These are phyloP conservation scores for Hemisphaericaspora lyxosophila DNA, from an alignment of 1,139 yeast genomes.

Conservation along the genomic window DNA sequence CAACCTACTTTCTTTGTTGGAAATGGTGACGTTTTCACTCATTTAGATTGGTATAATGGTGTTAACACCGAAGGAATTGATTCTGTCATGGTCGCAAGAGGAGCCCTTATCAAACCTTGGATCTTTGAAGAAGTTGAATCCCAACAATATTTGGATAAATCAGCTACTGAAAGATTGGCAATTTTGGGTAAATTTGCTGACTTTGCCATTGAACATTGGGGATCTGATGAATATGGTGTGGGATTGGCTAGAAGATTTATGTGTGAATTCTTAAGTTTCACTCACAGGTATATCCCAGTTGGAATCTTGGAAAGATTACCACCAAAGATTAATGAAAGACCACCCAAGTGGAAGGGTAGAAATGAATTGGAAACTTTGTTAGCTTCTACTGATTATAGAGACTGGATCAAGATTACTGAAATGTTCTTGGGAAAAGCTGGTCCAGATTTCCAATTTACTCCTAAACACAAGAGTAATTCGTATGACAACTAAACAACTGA, in stretches of 20 bases:
- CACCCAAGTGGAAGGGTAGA: slow-evolving; percentile 94
- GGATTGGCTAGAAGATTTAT: slow-evolving; percentile 83
- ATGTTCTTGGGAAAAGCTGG: slow-evolving; percentile 89
- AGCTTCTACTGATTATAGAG: slow-evolving; percentile 81
- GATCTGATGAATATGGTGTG: slow-evolving; percentile 92
- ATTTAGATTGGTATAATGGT: slow-evolving; percentile 88
- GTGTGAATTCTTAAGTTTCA: slow-evolving; percentile 93
- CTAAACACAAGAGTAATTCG: slow-evolving; percentile 93
- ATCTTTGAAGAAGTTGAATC: slow-evolving; percentile 93
- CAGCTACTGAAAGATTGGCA: slow-evolving; percentile 84
- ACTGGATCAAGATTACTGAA: slow-evolving; percentile 97
- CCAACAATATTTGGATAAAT: slow-evolving; percentile 84
- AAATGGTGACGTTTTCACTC: slow-evolving; percentile 88
- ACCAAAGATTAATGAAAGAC: slow-evolving; percentile 87
- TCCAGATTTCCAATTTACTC: slow-evolving; percentile 73
- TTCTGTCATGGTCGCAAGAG: slow-evolving; percentile 96
- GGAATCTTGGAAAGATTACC: slow-evolving; percentile 90
- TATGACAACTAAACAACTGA: slow-evolving; percentile 35
- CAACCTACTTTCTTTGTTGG: slow-evolving; percentile 68
- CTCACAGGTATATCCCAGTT: slow-evolving; percentile 91
- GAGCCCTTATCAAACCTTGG: slow-evolving; percentile 98
- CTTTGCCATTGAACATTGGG: slow-evolving; percentile 95
- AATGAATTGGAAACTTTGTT: slow-evolving; percentile 87
- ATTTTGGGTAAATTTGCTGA: slow-evolving; percentile 66
- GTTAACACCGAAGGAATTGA: slow-evolving; percentile 72